Evolutionary conservation across 306 rosid species (phyloP).

Genomic region (Mimosa bimucronata): DNA sequence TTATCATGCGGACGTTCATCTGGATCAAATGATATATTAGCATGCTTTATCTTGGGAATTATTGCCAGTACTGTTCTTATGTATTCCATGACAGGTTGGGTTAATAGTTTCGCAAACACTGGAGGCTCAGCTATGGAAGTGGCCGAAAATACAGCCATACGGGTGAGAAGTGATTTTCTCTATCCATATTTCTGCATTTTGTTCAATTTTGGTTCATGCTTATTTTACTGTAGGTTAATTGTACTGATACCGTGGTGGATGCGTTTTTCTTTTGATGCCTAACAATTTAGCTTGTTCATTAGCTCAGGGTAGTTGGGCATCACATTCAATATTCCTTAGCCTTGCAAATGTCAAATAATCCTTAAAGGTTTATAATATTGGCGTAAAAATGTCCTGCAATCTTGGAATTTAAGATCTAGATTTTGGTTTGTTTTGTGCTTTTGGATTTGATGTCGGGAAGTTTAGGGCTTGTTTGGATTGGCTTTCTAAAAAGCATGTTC

Average conservation of each 20-base stretch:
- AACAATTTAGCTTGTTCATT: neutral
- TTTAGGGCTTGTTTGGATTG: too few relatives aligned
- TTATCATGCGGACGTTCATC: neutral
- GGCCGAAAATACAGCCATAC: constrained; percentile 85
- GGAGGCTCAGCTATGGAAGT: constrained; percentile 98
- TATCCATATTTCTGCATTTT: neutral
- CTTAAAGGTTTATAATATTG: neutral
- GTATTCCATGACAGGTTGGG: constrained; percentile 80
- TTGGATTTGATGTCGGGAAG: neutral
- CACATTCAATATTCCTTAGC: neutral
- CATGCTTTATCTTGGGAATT: constrained; percentile 15
- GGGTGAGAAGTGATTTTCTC: constrained; percentile 54
- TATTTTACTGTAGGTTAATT: neutral
- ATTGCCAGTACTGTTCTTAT: constrained; percentile 35
- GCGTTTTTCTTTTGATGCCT: neutral
- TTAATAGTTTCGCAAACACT: constrained; percentile 95
- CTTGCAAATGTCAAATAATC: neutral
- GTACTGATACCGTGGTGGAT: neutral
- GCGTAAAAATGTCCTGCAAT: neutral
- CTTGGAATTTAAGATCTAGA: neutral
- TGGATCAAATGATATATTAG: constrained; percentile 4
- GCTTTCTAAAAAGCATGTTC: too few relatives aligned
- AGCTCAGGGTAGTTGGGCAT: neutral
- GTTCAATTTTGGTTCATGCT: constrained; percentile 5
- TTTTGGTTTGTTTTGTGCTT: neutral